Base-by-base conservation (phyloP, 805 yeast genomes). In the Zygosaccharomyces bailii region DNA sequence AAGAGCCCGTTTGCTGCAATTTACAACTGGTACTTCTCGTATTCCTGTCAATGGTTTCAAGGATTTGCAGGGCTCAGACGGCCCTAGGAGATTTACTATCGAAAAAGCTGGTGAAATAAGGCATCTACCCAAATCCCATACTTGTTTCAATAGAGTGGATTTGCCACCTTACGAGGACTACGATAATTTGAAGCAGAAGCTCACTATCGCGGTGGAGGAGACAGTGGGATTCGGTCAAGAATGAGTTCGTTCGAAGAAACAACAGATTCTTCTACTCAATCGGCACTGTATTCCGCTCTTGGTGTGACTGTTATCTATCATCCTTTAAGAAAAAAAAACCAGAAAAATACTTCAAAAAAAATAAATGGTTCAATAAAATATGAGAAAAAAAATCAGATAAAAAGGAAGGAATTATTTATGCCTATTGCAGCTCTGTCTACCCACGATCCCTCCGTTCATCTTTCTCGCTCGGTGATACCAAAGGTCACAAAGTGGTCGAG, bases 201-300 rank as follows among this genome's bases (percentile, higher is more conserved):
- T 93, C 59, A 84, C 95, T 27, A 75, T 91, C 66, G 99, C 99
- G 23, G 98, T 93, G 31, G 99, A 93, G 68, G 98, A 93, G 71
- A 93, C 99, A 11, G 93, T 93, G 64, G 99, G 99, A 39, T 93
- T 93, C 65, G 99, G 99, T 48, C 98, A 93, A 72, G 99, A 93
- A 74, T 91, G 52, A 56, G 34, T 19, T 36, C 31, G 14, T 27
- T 3, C 3, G 31, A 27, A 27, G 13, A 16, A 27, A 27, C 11
- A 16, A 13, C 1, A 2, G 17, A n/a, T 4, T 37, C 7, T 19
- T 13, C 4, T 9, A n/a, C 30, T 16, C 31, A 3, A n/a, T 27
- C 13, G 13, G 14, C 13, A 27, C 31, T 11, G 10, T 27, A 10
- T n/a, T 27, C 6, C 16, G 13, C 4, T 27, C 14, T 2, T 27